Evolutionary conservation across 164 flowering plant species (phyloP).

Genomic region (Pachysandra terminalis): DNA sequence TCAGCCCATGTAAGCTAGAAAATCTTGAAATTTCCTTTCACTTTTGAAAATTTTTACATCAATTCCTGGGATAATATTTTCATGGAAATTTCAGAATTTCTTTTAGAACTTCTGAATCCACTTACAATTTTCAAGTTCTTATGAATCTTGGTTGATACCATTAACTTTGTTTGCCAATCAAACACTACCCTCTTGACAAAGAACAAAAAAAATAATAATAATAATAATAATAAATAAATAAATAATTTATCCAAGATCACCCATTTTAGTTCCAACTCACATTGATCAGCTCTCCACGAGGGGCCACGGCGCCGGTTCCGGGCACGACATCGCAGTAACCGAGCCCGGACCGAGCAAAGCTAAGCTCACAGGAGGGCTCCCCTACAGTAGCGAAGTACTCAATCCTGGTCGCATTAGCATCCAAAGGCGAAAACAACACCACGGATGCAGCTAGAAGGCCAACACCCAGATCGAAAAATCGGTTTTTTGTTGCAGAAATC

Average conservation of each 20-base stretch:
- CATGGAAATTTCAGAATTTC: not conserved
- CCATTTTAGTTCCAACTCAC: conserved; percentile 25
- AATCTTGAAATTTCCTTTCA: too few relatives aligned
- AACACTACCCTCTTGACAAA: too few relatives aligned
- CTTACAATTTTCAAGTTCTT: not conserved
- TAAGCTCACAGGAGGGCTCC: conserved; percentile 74
- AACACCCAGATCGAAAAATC: conserved; percentile 41
- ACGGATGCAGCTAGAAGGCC: conserved; percentile 61
- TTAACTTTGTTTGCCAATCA: too few relatives aligned
- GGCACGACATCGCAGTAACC: conserved; percentile 71
- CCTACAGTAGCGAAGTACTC: conserved; percentile 81
- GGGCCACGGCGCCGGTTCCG: conserved; percentile 63
- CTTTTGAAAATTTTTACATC: not conserved
- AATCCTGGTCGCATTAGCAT: conserved; percentile 78
- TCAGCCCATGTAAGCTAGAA: not conserved
- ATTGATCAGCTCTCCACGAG: conserved; percentile 36
- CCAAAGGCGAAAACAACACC: conserved; percentile 43
- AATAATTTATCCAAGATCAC: not conserved
- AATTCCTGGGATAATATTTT: not conserved
- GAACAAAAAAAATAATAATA: too few relatives aligned
- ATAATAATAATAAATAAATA: too few relatives aligned
- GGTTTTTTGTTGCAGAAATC: conserved; percentile 23
- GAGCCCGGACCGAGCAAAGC: conserved; percentile 61
- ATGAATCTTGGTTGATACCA: too few relatives aligned
- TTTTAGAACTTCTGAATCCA: too few relatives aligned